Evolutionary conservation across 2,329 filamentous ascomycete genomes (phyloP).

Genomic region (Fusarium stilboides): DNA sequence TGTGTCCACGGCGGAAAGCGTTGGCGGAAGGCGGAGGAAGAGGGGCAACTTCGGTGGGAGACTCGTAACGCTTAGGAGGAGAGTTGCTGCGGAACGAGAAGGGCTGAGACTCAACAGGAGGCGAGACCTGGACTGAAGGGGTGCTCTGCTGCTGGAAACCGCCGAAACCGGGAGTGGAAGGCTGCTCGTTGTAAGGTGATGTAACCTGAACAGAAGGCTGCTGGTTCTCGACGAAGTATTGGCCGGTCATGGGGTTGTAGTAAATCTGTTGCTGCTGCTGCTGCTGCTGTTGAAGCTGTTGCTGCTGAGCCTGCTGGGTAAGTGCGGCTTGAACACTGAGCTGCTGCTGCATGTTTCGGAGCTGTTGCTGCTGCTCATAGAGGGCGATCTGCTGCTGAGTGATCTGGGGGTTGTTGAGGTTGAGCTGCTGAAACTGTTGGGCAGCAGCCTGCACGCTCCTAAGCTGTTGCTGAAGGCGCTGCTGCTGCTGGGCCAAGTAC

Average conservation of each 20-base stretch:
- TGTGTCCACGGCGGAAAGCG: conserved; percentile 93
- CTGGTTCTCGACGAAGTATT: conserved; percentile 84
- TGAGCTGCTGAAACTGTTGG: conserved; percentile 86
- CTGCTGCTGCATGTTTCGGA: conserved; percentile 60
- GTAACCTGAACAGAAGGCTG: conserved; percentile 61
- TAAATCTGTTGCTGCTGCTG: conserved; percentile 81
- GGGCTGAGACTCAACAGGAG: conserved; percentile 75
- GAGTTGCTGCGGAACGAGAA: conserved; percentile 73
- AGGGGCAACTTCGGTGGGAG: conserved; percentile 77
- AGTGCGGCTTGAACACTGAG: conserved; percentile 57
- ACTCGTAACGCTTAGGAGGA: conserved; percentile 76
- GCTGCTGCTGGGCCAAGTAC: conserved; percentile 94
- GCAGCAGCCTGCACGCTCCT: conserved; percentile 86
- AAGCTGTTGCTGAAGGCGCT: conserved; percentile 94
- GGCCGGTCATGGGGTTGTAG: conserved; percentile 88
- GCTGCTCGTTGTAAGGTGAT: conserved; percentile 62
- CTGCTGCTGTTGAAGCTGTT: conserved; percentile 65
- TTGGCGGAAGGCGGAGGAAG: conserved; percentile 91
- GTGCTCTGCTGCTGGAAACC: conserved; percentile 64
- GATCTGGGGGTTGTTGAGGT: conserved; percentile 69
- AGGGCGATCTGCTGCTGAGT: conserved; percentile 65
- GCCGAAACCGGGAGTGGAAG: conserved; percentile 55
- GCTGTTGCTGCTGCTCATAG: conserved; percentile 62
- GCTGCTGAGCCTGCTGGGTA: conserved; percentile 50
- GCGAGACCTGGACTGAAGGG: conserved; percentile 86